A percentile compares a stretch with the other conserved stretches of the same genome.
Evolutionary conservation across 352 stramenopile species (phyloP).

Genomic region (Elongisporangium prolatum): DNA sequence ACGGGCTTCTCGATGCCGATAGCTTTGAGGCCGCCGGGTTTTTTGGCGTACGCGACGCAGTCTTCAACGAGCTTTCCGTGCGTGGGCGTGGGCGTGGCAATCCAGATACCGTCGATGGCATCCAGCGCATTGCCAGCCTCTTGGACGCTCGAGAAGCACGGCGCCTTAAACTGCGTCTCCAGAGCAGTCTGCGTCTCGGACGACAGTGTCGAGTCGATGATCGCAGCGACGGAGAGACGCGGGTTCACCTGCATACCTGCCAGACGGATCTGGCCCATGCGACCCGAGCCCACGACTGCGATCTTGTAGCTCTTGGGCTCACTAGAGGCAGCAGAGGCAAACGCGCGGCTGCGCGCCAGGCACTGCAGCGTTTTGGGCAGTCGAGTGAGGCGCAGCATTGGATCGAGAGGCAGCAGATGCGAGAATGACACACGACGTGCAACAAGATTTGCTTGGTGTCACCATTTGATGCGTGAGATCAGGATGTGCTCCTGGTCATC

Average conservation of each 20-base stretch:
- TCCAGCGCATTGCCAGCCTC: conserved; percentile 21
- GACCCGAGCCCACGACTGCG: conserved; percentile 62
- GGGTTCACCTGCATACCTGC: conserved; percentile 46
- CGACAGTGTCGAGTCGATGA: conserved; percentile 44
- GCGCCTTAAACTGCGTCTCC: conserved; percentile 37
- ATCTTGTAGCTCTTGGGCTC: conserved; percentile 30
- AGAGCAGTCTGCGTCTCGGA: conserved; percentile 14
- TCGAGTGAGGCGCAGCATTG: neutral
- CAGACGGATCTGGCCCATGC: conserved; percentile 76
- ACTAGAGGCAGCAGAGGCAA: conserved; percentile 3
- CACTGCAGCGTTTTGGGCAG: neutral
- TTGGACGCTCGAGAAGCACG: conserved; percentile 30
- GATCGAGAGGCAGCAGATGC: neutral
- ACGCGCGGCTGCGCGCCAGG: conserved; percentile 3
- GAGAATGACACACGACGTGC: neutral
- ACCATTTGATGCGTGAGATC: no score
- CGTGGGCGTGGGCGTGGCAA: conserved; percentile 70
- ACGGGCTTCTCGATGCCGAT: conserved; percentile 82
- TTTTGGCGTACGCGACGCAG: conserved; percentile 13
- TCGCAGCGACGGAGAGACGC: conserved; percentile 46
- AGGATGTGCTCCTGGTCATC: neutral
- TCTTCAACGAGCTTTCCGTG: conserved; percentile 51
- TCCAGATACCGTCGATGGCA: conserved; percentile 54
- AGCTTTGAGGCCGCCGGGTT: conserved; percentile 17
- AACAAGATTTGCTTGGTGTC: neutral